These are phyloP conservation scores for Eucalyptus marginata DNA, from an alignment of 345 rosid genomes.

Conservation along the genomic window DNA sequence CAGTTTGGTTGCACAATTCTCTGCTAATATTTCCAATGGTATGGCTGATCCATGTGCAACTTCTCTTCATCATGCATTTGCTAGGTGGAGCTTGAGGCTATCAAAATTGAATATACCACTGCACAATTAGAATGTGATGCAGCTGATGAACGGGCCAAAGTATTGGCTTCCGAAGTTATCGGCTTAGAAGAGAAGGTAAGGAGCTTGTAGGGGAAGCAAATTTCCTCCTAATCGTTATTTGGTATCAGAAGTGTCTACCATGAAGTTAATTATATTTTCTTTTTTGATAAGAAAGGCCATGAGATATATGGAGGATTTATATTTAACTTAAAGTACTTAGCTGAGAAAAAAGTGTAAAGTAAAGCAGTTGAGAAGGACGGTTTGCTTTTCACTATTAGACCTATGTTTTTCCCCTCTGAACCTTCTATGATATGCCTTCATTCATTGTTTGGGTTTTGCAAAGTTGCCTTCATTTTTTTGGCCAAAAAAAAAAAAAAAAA, in stretches of 20 bases:
- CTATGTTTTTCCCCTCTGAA: neutral
- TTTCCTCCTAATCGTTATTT: neutral
- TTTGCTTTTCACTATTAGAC: neutral
- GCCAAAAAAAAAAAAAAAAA: neutral
- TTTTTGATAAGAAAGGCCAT: neutral
- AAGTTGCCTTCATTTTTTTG: neutral
- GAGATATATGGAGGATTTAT: neutral
- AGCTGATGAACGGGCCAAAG: slow-evolving; percentile 85
- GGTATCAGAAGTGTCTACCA: neutral
- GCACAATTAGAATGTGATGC: slow-evolving; percentile 83
- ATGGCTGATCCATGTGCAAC: neutral
- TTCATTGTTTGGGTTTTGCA: neutral
- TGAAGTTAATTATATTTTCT: neutral
- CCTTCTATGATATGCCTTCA: neutral
- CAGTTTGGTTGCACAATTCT: neutral
- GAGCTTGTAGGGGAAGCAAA: neutral
- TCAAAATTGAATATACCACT: slow-evolving; percentile 55
- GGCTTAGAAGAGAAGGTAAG: slow-evolving; percentile 97
- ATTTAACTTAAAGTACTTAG: neutral
- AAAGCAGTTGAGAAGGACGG: neutral
- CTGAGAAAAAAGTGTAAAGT: neutral
- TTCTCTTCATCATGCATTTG: neutral
- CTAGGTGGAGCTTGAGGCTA: slow-evolving; percentile 85
- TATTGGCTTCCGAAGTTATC: slow-evolving; percentile 95
- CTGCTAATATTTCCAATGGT: neutral